These are phyloP conservation scores for Globisporangium yorkense DNA, from an alignment of 352 stramenopile species.

Conservation along the genomic window DNA sequence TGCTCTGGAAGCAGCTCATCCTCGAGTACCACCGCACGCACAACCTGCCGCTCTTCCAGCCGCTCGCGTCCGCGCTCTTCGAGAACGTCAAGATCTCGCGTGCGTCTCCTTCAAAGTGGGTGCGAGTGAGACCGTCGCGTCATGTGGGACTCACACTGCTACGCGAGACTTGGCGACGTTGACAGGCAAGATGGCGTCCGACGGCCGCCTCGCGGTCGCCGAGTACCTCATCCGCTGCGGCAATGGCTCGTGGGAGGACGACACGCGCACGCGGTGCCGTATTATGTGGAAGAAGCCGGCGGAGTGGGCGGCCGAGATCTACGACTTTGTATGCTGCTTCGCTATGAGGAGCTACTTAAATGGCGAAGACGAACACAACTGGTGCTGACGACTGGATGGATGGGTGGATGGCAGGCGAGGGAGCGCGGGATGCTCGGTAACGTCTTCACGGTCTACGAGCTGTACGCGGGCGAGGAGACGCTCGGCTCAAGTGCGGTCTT, in stretches of 20 bases:
- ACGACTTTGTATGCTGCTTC: conserved; percentile 62
- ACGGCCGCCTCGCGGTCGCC: conserved; percentile 59
- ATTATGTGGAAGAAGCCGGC: conserved; percentile 85
- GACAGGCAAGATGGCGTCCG: conserved; percentile 61
- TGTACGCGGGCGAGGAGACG: conserved; percentile 81
- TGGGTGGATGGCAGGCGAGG: conserved; percentile 32
- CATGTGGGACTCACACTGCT: background rate
- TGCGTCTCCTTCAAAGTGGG: conserved; percentile 8
- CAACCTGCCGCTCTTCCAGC: conserved; percentile 65
- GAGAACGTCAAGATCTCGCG: conserved; percentile 83
- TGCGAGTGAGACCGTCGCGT: background rate
- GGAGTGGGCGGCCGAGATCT: conserved; percentile 80
- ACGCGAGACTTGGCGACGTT: background rate
- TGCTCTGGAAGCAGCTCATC: conserved; percentile 82
- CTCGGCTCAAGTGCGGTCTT: conserved; percentile 51
- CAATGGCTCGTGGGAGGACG: conserved; percentile 76
- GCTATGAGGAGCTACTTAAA: background rate
- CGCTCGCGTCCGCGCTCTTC: conserved; percentile 60
- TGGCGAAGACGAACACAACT: background rate
- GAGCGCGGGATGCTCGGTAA: conserved; percentile 73
- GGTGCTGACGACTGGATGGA: background rate
- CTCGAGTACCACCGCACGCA: conserved; percentile 79
- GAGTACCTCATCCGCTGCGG: conserved; percentile 74
- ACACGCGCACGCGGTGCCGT: conserved; percentile 67
- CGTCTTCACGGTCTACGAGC: conserved; percentile 82